A percentile compares a stretch with the other conserved stretches of the same genome.
Evolutionary conservation across 2,329 filamentous ascomycete genomes (phyloP).

Genomic region (Clarireedia paspali): DNA sequence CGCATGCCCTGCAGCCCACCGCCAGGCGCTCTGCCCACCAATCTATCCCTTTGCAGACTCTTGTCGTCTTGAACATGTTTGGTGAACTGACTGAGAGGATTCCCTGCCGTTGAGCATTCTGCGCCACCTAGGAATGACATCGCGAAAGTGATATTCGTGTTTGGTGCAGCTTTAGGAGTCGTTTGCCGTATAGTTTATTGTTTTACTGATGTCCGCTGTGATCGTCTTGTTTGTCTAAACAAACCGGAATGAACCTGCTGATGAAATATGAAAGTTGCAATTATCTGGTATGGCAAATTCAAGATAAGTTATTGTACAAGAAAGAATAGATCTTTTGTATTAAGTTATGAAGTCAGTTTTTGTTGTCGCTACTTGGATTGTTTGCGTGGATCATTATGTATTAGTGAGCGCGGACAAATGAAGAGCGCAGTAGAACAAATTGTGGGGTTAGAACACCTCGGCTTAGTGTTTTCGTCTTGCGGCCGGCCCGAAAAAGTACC

Average conservation of each 20-base stretch:
- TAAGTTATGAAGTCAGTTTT: background rate
- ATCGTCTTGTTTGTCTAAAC: background rate
- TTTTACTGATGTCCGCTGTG: background rate
- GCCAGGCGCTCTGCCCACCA: slow-evolving; percentile 67
- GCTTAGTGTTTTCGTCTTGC: background rate
- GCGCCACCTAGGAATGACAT: slow-evolving; percentile 97
- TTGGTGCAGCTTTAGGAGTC: background rate
- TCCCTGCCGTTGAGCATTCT: slow-evolving; percentile 93
- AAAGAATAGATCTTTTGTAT: background rate
- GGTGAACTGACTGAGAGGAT: slow-evolving; percentile 93
- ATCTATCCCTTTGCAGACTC: slow-evolving; percentile 82
- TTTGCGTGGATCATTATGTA: background rate
- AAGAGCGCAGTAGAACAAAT: background rate
- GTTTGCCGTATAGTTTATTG: background rate
- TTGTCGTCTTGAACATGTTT: slow-evolving; percentile 97
- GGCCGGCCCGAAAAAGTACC: background rate
- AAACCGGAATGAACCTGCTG: background rate
- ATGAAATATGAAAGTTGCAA: background rate
- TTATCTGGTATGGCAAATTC: background rate
- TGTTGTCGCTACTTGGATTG: background rate
- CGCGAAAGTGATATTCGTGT: background rate
- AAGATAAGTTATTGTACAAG: slow-evolving; percentile 5
- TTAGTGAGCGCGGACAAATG: background rate
- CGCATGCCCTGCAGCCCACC: slow-evolving; percentile 71
- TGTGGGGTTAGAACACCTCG: slow-evolving; percentile 7